These are phyloP conservation scores for Leccinum variicolor DNA, from an alignment of 768 basidiomycete genomes.

Conservation along the genomic window DNA sequence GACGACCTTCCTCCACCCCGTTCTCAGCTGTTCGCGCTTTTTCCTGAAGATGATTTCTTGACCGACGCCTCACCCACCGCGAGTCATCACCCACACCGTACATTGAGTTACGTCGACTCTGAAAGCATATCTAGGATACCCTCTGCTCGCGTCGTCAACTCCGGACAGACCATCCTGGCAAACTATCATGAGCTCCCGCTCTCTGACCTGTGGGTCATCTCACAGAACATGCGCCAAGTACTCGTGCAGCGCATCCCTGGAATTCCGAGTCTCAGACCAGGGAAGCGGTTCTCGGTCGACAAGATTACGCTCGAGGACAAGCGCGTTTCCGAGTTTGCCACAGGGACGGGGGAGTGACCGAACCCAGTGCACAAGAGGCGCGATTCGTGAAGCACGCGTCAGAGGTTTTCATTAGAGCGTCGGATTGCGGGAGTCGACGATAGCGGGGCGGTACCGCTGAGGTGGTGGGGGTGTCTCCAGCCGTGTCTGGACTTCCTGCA, in stretches of 20 bases:
- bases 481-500: conserved; percentile 65
- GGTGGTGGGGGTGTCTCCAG: conserved; percentile 57
- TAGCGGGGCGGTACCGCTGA: conserved; percentile 27
- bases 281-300: conserved; percentile 17
- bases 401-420: conserved; percentile 62
- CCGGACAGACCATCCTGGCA: no score
- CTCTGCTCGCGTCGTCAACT: no score
- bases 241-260: conserved; percentile 30
- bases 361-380: conserved; percentile 30
- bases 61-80: no score
- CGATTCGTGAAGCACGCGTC: conserved; percentile 53
- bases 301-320: neutral
- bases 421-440: conserved; percentile 47
- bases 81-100: no score
- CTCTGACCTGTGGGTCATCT: conserved; percentile 2
- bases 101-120: no score
- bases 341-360: conserved; percentile 49
- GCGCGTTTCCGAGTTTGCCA: neutral
- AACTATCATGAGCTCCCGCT: no score
- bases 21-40: no score
- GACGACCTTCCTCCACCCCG: no score
- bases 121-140: no score
- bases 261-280: conserved; percentile 16
- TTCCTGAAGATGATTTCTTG: no score
- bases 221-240: conserved; percentile 18